Evolutionary conservation across 2,329 filamentous ascomycete species (phyloP).

Genomic region (Sarocladium strictum): DNA sequence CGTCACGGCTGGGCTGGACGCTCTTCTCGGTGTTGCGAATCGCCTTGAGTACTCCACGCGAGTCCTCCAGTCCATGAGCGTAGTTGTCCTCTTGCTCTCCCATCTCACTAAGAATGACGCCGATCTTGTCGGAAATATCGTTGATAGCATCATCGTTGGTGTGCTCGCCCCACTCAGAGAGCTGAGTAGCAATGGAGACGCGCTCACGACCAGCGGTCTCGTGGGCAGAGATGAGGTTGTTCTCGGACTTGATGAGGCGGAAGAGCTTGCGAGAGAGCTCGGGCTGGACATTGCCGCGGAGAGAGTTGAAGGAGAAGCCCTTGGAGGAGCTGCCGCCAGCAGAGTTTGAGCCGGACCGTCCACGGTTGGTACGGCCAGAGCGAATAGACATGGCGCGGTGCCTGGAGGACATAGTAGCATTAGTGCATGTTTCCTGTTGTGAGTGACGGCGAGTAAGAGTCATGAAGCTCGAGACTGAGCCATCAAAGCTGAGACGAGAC

Average conservation of each 20-base stretch:
- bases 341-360: slow-evolving; percentile 23
- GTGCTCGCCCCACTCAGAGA: slow-evolving; percentile 94
- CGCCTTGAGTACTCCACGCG: slow-evolving; percentile 74
- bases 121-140: slow-evolving; percentile 92
- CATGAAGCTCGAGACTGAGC: slow-evolving; percentile 13
- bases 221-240: slow-evolving; percentile 78
- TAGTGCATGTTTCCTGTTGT: slow-evolving; percentile 19
- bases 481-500: slow-evolving; percentile 27
- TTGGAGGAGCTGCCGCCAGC: slow-evolving; percentile 40
- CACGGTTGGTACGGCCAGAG: slow-evolving; percentile 48
- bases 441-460: slow-evolving; percentile 14
- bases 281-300: slow-evolving; percentile 78
- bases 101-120: slow-evolving; percentile 84
- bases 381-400: slow-evolving; percentile 70
- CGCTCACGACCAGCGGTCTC: slow-evolving; percentile 82
- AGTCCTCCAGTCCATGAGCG: slow-evolving; percentile 82
- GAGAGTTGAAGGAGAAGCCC: slow-evolving; percentile 78
- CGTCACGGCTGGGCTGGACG: slow-evolving; percentile 85
- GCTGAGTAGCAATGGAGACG: slow-evolving; percentile 75
- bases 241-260: slow-evolving; percentile 91
- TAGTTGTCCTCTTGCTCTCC: slow-evolving; percentile 90
- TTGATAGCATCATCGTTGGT: slow-evolving; percentile 81
- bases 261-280: slow-evolving; percentile 85
- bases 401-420: slow-evolving; percentile 38
- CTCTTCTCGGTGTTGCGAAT: slow-evolving; percentile 94